Conservation (phyloP, 2,329 filamentous ascomycete species). For the Pseudomassariella vexata region DNA sequence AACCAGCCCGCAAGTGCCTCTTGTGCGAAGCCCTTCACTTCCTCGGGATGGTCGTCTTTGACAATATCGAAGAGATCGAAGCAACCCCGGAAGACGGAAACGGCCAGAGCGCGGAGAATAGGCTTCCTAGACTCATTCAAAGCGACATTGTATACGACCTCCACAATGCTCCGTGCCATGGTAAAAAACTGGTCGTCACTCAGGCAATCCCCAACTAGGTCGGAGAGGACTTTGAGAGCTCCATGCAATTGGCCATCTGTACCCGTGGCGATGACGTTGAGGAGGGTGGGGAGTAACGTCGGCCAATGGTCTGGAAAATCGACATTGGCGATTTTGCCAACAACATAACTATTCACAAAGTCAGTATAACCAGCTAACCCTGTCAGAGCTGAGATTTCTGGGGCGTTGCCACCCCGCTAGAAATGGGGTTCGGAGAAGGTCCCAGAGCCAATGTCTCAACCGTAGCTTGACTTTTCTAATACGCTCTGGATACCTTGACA, state of each 20-base stretch:
- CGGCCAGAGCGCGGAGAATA: slow-evolving; percentile 73
- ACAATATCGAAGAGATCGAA: slow-evolving; percentile 97
- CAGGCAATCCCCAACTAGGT: slow-evolving; percentile 89
- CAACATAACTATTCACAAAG: slow-evolving; percentile 51
- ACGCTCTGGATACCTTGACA: too few species aligned
- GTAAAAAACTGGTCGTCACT: slow-evolving; percentile 93
- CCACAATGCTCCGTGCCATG: slow-evolving; percentile 80
- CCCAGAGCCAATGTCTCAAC: too few species aligned
- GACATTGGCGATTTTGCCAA: slow-evolving; percentile 88
- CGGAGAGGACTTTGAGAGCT: slow-evolving; percentile 77
- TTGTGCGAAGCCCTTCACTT: slow-evolving; percentile 84
- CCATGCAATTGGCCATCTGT: slow-evolving; percentile 80
- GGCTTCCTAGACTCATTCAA: slow-evolving; percentile 69
- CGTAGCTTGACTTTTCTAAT: too few species aligned
- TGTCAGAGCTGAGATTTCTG: too few species aligned
- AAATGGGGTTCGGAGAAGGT: too few species aligned
- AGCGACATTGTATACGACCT: slow-evolving; percentile 76
- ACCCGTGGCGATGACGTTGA: slow-evolving; percentile 70
- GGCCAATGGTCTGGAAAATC: slow-evolving; percentile 97
- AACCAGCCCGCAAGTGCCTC: slow-evolving; percentile 80
- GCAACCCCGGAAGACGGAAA: slow-evolving; percentile 84
- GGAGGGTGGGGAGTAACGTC: slow-evolving; percentile 73
- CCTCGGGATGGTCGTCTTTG: slow-evolving; percentile 82
- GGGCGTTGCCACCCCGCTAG: too few species aligned
- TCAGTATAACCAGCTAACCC: too few species aligned